Conservation (phyloP, 805 yeast species). For the Kazachstania bromeliacearum region DNA sequence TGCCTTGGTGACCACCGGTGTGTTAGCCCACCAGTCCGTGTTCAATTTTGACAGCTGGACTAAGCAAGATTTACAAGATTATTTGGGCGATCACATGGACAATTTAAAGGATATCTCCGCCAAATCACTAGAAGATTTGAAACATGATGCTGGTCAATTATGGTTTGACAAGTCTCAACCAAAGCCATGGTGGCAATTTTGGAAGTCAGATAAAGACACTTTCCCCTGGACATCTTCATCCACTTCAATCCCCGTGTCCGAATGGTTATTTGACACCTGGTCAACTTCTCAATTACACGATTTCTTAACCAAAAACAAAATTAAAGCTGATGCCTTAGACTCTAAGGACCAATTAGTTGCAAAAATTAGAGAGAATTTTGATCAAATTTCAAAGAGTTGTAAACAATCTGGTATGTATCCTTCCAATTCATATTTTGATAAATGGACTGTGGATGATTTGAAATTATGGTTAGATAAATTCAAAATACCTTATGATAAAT, state of each 20-base stretch:
- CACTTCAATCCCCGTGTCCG: constrained; percentile 12
- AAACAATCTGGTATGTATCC: constrained; percentile 38
- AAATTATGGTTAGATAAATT: constrained; percentile 40
- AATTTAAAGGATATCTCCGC: constrained; percentile 14
- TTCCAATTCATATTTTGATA: constrained; percentile 43
- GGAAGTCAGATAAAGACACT: constrained; percentile 12
- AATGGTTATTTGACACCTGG: constrained; percentile 52
- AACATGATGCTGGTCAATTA: constrained; percentile 15
- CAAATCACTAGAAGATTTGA: constrained; percentile 18
- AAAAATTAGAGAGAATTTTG: constrained; percentile 37
- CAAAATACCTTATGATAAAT: constrained; percentile 31
- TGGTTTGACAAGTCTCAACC: constrained; percentile 17
- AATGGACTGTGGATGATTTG: constrained; percentile 32
- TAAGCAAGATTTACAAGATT: constrained; percentile 27
- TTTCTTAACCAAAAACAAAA: constrained; percentile 41
- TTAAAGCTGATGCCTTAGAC: constrained; percentile 31
- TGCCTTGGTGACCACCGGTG: constrained; percentile 1
- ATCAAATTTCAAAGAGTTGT: constrained; percentile 30
- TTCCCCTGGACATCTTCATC: constrained; percentile 4
- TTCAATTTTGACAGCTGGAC: constrained; percentile 27
- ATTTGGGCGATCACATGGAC: constrained; percentile 26
- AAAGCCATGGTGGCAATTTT: constrained; percentile 26
- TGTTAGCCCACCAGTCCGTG: constrained; percentile 2
- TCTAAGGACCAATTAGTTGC: constrained; percentile 39
- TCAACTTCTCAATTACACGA: constrained; percentile 36